These are phyloP conservation scores for Brassica carinata DNA, from an alignment of 345 rosid species.

Conservation along the genomic window DNA sequence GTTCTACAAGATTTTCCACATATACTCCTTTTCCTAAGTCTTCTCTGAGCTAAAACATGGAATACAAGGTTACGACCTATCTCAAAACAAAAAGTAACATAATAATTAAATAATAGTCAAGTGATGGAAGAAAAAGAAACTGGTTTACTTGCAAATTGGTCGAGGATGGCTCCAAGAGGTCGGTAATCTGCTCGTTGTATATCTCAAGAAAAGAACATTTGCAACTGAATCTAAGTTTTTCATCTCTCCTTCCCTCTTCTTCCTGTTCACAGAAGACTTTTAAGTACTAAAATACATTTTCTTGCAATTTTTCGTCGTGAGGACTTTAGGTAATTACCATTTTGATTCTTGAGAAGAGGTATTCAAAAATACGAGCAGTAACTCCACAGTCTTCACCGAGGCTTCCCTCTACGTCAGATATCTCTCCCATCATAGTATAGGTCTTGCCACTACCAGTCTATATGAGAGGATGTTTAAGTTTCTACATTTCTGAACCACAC, in stretches of 20 bases:
- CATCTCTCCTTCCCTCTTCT: slow-evolving; percentile 77
- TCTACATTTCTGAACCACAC: slow-evolving; percentile 2
- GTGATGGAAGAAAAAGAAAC: slow-evolving; percentile 18
- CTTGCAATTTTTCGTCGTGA: neutral
- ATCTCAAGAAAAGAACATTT: slow-evolving; percentile 93
- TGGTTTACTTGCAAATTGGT: slow-evolving; percentile 78
- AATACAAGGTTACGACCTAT: slow-evolving; percentile 38
- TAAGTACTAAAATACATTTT: neutral
- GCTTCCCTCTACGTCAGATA: slow-evolving; percentile 54
- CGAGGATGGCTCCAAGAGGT: slow-evolving; percentile 86
- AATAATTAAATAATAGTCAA: neutral
- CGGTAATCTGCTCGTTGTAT: slow-evolving; percentile 93
- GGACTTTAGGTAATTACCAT: slow-evolving; percentile 44
- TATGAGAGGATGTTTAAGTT: slow-evolving; percentile 32
- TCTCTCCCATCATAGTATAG: slow-evolving; percentile 93
- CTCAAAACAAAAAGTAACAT: slow-evolving; percentile 9
- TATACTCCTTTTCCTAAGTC: slow-evolving; percentile 83
- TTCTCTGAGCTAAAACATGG: slow-evolving; percentile 82
- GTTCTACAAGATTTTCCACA: slow-evolving; percentile 85
- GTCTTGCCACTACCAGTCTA: slow-evolving; percentile 99
- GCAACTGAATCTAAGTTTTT: slow-evolving; percentile 77
- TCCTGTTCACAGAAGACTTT: slow-evolving; percentile 49
- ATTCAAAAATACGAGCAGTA: slow-evolving; percentile 85
- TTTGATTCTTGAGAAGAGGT: slow-evolving; percentile 75
- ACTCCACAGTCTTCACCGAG: slow-evolving; percentile 74